phyloP scores from a whole-genome alignment of 805 yeast genomes.

The Yamadazyma sp. region DNA sequence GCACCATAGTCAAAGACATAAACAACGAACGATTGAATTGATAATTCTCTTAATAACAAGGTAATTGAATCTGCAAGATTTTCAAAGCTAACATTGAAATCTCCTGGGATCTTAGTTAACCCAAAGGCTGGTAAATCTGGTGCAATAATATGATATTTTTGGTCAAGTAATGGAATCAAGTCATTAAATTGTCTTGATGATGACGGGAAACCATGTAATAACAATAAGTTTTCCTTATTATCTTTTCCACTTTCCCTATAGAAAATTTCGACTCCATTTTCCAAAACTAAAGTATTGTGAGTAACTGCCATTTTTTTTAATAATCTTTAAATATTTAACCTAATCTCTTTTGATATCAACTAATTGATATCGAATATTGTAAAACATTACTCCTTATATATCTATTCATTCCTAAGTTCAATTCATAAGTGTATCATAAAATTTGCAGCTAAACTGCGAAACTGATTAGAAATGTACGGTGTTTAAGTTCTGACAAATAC shows the following conservation, averaged over 20 bases:
- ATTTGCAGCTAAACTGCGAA: too few relatives aligned
- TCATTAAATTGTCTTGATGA: slow-evolving; percentile 39
- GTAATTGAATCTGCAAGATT: slow-evolving; percentile 28
- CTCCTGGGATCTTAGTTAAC: slow-evolving; percentile 26
- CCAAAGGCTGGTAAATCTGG: slow-evolving; percentile 48
- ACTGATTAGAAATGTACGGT: too few relatives aligned
- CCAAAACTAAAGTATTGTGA: slow-evolving; percentile 9
- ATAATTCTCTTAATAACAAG: slow-evolving; percentile 23
- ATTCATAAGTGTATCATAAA: too few relatives aligned
- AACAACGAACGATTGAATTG: slow-evolving; percentile 24
- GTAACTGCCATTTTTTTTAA: slow-evolving; percentile 6
- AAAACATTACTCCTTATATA: too few relatives aligned
- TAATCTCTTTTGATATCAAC: too few relatives aligned
- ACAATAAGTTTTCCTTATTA: slow-evolving; percentile 28
- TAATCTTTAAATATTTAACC: too few relatives aligned
- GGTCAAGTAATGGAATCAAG: slow-evolving; percentile 34
- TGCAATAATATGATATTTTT: slow-evolving; percentile 37
- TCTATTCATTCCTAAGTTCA: too few relatives aligned
- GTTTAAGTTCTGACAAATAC: too few relatives aligned
- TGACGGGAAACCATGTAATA: slow-evolving; percentile 45
- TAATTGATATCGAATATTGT: too few relatives aligned
- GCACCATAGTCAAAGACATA: slow-evolving; percentile 46
- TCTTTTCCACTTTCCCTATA: slow-evolving; percentile 16
- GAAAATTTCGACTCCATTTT: slow-evolving; percentile 15
- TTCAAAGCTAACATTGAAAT: slow-evolving; percentile 28